Evolutionary conservation across 2,329 filamentous ascomycete genomes (phyloP).

Genomic region (Aureobasidium musti): DNA sequence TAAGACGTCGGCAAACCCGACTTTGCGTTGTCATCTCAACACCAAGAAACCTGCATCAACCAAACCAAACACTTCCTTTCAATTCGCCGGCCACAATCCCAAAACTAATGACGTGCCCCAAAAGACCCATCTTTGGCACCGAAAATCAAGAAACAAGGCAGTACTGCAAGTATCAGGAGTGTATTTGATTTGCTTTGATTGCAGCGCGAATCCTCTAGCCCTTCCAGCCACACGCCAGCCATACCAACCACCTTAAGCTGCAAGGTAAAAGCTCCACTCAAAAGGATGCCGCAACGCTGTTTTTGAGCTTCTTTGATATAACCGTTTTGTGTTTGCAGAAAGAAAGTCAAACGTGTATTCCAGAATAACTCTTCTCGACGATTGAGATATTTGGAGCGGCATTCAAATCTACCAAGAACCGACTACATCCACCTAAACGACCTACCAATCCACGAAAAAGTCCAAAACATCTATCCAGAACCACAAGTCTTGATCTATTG

Average conservation of each 20-base stretch:
- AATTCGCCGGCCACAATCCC: not conserved
- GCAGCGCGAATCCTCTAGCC: conserved; percentile 10
- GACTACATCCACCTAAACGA: too few species aligned
- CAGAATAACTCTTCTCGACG: not conserved
- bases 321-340: not conserved
- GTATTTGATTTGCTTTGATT: not conserved
- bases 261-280: not conserved
- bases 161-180: not conserved
- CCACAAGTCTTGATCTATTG: too few species aligned
- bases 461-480: too few species aligned
- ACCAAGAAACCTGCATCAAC: not conserved
- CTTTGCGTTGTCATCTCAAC: conserved; percentile 10
- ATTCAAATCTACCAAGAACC: not conserved
- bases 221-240: conserved; percentile 6
- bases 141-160: not conserved
- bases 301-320: not conserved
- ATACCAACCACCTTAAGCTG: conserved; percentile 5
- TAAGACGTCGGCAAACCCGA: not conserved
- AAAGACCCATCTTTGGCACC: not conserved
- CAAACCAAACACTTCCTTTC: not conserved
- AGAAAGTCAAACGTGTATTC: not conserved
- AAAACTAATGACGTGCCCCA: not conserved
- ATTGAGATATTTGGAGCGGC: too few species aligned
- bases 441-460: too few species aligned
- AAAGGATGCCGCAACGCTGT: not conserved